Percentiles rank a stretch among this genome's conserved stretches.
Evolutionary conservation across 1,139 yeast genomes (phyloP).

Genomic region (Zygoascus sp.): DNA sequence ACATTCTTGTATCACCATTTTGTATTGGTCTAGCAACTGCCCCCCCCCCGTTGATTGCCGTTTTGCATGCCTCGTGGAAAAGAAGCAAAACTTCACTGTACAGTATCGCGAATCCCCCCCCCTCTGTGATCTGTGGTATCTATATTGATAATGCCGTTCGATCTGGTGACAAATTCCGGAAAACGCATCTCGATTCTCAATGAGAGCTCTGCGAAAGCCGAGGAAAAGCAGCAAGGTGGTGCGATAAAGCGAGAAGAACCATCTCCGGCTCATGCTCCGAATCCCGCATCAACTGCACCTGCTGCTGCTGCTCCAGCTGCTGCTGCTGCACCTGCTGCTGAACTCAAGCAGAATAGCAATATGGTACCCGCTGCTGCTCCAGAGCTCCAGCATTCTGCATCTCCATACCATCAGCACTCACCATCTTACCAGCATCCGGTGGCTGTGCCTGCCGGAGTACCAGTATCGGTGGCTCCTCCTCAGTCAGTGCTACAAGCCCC

Average conservation of each 20-base stretch:
- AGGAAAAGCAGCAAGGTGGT: neutral
- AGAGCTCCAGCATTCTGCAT: neutral
- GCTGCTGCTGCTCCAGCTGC: neutral
- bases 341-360: neutral
- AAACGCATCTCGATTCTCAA: conserved; percentile 24
- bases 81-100: too few species aligned
- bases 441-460: neutral
- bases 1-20: too few species aligned
- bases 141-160: conserved; percentile 21
- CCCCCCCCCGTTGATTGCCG: too few species aligned
- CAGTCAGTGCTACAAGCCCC: too few species aligned
- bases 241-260: too few species aligned
- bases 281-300: neutral
- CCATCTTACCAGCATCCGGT: neutral
- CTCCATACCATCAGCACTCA: neutral
- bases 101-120: too few species aligned
- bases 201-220: conserved; percentile 14
- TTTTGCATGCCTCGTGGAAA: too few species aligned
- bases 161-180: conserved; percentile 25
- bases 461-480: neutral
- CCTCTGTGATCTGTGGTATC: too few species aligned
- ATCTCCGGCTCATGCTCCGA: neutral
- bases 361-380: neutral
- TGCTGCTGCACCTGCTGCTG: neutral
- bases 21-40: too few species aligned